Percentiles rank a stretch among this genome's conserved stretches.
These are phyloP conservation scores for Cryptosporidium sp. DNA, from an alignment of 169 alveolate genomes.

Conservation along the genomic window DNA sequence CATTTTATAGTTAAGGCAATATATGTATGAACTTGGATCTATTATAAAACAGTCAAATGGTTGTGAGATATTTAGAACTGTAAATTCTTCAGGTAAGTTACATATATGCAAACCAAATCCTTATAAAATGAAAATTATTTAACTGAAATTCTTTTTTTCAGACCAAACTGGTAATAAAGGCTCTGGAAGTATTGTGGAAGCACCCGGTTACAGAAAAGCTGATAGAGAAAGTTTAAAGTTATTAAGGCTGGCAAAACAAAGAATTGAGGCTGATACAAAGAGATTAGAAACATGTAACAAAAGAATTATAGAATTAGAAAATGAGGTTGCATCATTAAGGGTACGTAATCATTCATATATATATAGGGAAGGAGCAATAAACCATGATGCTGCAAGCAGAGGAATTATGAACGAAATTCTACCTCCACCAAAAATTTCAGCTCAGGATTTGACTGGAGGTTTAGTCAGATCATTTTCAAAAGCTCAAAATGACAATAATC, in stretches of 20 bases:
- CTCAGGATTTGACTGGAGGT: conserved; percentile 26
- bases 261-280: conserved; percentile 83
- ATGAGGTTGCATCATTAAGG: conserved; percentile 75
- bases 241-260: conserved; percentile 79
- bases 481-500: not conserved
- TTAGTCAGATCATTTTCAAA: conserved; percentile 16
- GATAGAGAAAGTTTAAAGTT: conserved; percentile 81
- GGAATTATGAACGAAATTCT: conserved; percentile 24
- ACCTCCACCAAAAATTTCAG: conserved; percentile 39
- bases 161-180: conserved; percentile 75
- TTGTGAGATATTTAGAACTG: conserved; percentile 50
- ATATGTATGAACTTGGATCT: conserved; percentile 66
- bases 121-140: not conserved
- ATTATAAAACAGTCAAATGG: conserved; percentile 41
- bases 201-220: conserved; percentile 74
- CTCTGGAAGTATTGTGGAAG: conserved; percentile 49
- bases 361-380: conserved; percentile 64
- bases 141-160: not conserved
- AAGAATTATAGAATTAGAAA: conserved; percentile 62
- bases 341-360: conserved; percentile 76
- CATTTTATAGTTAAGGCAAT: conserved; percentile 49
- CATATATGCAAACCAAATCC: not conserved
- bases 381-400: conserved; percentile 39
- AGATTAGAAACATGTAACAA: conserved; percentile 74
- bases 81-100: conserved; percentile 16